Base-by-base conservation (phyloP, 192 early-diverging fungal genomes). In the Linnemannia elongata region DNA sequence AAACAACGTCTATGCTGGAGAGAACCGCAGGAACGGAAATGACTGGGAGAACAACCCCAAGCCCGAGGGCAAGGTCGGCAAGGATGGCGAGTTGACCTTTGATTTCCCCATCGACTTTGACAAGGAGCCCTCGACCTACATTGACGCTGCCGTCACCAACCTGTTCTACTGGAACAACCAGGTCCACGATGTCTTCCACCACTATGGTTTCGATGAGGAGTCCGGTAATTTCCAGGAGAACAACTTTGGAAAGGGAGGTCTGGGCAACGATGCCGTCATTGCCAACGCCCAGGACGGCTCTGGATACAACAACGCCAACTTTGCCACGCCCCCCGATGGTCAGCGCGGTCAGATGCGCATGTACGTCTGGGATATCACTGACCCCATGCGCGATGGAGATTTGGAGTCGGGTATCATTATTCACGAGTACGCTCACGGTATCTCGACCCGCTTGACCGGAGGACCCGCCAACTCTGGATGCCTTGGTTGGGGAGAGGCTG, bases 281-380 rank as follows among this genome's bases (percentile, higher is more conserved):
- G 97, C 97, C 36, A 95, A 96, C 85, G 97, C 96, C 15, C 98
- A 99, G 88, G 97, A 98, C 89, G 96, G 96, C 9, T 94, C 94
- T 49, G 98, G 97, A 66, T 93, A 92, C 76, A 96, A 97, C 87
- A 98, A 97, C 91, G 98, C 98, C 76, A 97, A 97, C 86, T 99
- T 99, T 93, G 96, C 96, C 13, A 98, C 98, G 39, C 97, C 97
- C 30, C 97, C 96, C 1, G 98, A 99, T 91, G 98, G 98, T 74
- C 93, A 96, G 87, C 92, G 93, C 74, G 94, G 94, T 41, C 91
- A 95, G 80, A 99, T 99, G 98, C 94, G 97, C 70, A 99, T 99
- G 98, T 98, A 97, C 75, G 92, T 96, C 5, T 99, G 98, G 98
- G 95, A 96, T 75, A 83, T 90, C 27, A 93, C 94, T 6, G 77